Conservation (phyloP, 495 filamentous ascomycete genomes). For the Halenospora varia region DNA sequence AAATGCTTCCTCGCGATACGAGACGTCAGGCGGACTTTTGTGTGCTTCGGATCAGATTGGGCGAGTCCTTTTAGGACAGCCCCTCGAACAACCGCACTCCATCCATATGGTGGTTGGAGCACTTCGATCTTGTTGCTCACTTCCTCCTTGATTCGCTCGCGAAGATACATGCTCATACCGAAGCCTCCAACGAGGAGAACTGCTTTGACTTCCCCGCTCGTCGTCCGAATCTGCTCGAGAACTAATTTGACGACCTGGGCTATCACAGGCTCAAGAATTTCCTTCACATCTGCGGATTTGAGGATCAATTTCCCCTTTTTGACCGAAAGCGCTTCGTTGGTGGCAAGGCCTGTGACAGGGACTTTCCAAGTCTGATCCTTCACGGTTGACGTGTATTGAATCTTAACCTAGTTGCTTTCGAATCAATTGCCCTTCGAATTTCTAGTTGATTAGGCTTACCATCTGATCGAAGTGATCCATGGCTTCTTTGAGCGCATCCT, state of each 20-base stretch:
- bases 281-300: conserved; percentile 35
- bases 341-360: conserved; percentile 29
- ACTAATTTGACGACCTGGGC: conserved; percentile 55
- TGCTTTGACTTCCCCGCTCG: conserved; percentile 40
- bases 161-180: conserved; percentile 64
- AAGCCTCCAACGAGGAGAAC: conserved; percentile 72
- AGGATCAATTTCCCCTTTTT: conserved; percentile 27
- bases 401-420: conserved; percentile 22
- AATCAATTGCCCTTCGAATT: neutral
- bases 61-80: conserved; percentile 43
- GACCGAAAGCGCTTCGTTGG: conserved; percentile 26
- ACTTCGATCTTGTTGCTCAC: conserved; percentile 38
- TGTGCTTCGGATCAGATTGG: conserved; percentile 31
- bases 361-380: conserved; percentile 29
- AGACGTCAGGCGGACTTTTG: conserved; percentile 37
- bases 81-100: conserved; percentile 43
- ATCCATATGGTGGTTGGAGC: conserved; percentile 59
- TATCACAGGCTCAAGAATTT: conserved; percentile 56
- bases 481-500: conserved; percentile 30
- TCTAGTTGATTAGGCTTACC: conserved; percentile 7
- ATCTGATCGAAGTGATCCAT: conserved; percentile 34
- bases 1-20: conserved; percentile 50
- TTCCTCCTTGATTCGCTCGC: conserved; percentile 44
- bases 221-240: conserved; percentile 48
- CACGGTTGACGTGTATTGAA: conserved; percentile 24